phyloP scores from a whole-genome alignment of 2,329 filamentous ascomycete genomes.

The Cercospora sp. region DNA sequence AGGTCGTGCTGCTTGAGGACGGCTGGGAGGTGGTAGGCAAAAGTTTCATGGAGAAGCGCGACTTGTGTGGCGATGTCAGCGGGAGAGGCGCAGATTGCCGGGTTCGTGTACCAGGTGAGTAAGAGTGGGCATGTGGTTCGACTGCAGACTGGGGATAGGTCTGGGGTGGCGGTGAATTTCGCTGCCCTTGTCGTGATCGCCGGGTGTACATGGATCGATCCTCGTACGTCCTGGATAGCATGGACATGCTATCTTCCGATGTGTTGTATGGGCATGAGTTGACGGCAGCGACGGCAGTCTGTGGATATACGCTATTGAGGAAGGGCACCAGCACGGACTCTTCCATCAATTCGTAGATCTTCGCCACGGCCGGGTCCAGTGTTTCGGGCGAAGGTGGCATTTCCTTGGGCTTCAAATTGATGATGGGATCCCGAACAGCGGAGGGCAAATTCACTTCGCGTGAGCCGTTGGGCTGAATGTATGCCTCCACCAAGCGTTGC shows the following conservation, averaged over 20 bases:
- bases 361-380: constrained; percentile 78
- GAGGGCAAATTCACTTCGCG: constrained; percentile 89
- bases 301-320: constrained; percentile 65
- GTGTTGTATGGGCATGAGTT: constrained; percentile 46
- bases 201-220: constrained; percentile 34
- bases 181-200: constrained; percentile 33
- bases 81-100: constrained; percentile 40
- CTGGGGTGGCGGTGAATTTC: constrained; percentile 37
- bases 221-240: constrained; percentile 43
- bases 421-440: constrained; percentile 76
- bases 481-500: constrained; percentile 84
- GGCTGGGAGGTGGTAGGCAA: constrained; percentile 37
- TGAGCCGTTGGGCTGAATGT: constrained; percentile 81
- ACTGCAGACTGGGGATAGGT: constrained; percentile 32
- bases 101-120: constrained; percentile 21
- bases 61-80: constrained; percentile 35
- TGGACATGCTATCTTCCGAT: constrained; percentile 35
- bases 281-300: constrained; percentile 47
- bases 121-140: constrained; percentile 33
- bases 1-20: constrained; percentile 20
- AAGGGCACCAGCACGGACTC: constrained; percentile 94
- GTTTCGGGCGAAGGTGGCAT: constrained; percentile 72
- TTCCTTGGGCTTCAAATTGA: constrained; percentile 59
- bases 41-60: constrained; percentile 38
- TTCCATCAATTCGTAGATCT: constrained; percentile 95